These are phyloP conservation scores for Colletotrichum simmondsii DNA, from an alignment of 2,329 filamentous ascomycete genomes.

Conservation along the genomic window DNA sequence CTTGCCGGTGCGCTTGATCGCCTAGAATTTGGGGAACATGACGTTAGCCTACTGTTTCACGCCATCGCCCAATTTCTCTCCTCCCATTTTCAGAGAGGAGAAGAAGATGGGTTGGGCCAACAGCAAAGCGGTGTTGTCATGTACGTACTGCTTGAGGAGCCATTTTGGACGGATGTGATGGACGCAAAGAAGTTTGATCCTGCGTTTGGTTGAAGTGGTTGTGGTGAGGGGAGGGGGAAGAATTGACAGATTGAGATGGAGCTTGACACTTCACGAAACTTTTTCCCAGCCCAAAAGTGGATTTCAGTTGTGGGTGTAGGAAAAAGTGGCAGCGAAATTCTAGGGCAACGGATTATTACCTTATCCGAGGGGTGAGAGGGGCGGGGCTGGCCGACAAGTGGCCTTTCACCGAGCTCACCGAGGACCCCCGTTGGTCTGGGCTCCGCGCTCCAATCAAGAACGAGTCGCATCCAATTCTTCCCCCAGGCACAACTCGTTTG, in stretches of 20 bases:
- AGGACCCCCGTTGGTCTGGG: background rate
- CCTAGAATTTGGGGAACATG: conserved; percentile 62
- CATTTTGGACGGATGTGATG: conserved; percentile 70
- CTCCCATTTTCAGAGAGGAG: no score
- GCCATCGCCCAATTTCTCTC: conserved; percentile 56
- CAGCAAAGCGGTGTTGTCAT: conserved; percentile 85
- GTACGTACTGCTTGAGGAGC: conserved; percentile 89
- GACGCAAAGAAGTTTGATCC: conserved; percentile 82
- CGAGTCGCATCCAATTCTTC: background rate
- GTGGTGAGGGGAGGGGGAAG: conserved; percentile 25
- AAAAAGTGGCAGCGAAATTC: conserved; percentile 14
- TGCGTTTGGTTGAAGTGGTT: conserved; percentile 67
- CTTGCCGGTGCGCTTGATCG: conserved; percentile 71
- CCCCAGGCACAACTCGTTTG: background rate
- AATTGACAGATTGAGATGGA: conserved; percentile 27
- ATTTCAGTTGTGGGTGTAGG: conserved; percentile 28
- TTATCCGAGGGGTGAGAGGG: background rate
- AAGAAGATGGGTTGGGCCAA: conserved; percentile 67
- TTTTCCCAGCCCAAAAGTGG: background rate
- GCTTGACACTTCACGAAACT: conserved; percentile 21
- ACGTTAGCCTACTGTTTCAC: conserved; percentile 97
- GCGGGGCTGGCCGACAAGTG: no score
- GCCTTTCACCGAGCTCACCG: background rate
- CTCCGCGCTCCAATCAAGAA: background rate
- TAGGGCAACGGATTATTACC: conserved; percentile 31